Evolutionary conservation across 1,284 basidiomycete species (phyloP), one percentile per base, ranked within the genome.

Genomic region (Leccinum discolor): DNA sequence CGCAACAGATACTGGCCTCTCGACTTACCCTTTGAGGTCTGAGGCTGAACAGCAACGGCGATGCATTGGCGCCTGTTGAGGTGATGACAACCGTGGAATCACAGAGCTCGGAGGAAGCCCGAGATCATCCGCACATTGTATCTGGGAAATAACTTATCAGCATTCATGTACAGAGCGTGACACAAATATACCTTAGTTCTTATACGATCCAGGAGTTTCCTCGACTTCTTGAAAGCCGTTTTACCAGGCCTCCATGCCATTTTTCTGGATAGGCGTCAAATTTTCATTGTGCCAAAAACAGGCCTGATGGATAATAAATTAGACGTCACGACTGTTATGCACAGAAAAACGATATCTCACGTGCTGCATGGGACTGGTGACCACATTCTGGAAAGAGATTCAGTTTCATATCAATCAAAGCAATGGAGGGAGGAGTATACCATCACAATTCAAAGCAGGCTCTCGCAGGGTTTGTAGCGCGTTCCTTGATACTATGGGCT

Each of bases 401-500:
- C 61, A 59, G 29, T 12, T 14, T 21, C 29, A 42, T 12, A 54
- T 42, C 5, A 23, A n/a, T 64, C 5, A n/a, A 18, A 21, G 11
- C 32, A 12, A 6, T 11, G n/a, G 7, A 61, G 2, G 50, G 35
- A 23, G 42, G 54, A 62, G 65, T 83, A 61, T 69, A 93, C 92
- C 88, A 77, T 98, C 94, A 78, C 98, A 99, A 50, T 83, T 82
- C 50, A 76, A 99, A 99, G 0, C 95, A 87, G 10, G 95, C 96
- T 78, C 98, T 99, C 2, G 98, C 96, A 0, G 97, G 98, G 75
- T 98, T 99, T 1, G 95, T 97, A 1, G 89, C 81, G 14, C 98
- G 88, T 76, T 99, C 97, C 77, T 96, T 97, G 82, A 98, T 99
- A 76, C 97, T 98, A 79, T 99, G 98, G 7, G 97, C 97, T 80